Percentiles rank a stretch among this genome's conserved stretches.
These are phyloP conservation scores for Boletus insuetus DNA, from an alignment of 768 basidiomycete genomes.

Conservation along the genomic window DNA sequence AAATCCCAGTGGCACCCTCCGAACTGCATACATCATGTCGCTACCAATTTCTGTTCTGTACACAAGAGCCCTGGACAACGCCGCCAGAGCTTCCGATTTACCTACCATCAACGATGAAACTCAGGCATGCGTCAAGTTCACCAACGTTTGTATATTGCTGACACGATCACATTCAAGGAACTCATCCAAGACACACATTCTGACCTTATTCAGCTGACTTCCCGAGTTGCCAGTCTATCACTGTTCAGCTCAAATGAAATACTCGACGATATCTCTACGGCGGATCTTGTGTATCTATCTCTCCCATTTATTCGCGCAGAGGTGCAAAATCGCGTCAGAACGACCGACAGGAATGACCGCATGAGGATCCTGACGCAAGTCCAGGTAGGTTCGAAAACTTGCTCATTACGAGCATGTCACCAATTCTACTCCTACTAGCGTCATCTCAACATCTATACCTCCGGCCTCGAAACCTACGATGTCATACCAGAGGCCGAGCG, in stretches of 20 bases:
- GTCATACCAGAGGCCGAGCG: constrained; percentile 63
- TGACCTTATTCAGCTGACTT: constrained; percentile 53
- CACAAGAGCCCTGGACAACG: constrained; percentile 36
- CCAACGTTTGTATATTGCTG: constrained; percentile 1
- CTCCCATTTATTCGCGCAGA: constrained; percentile 70
- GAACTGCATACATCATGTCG: constrained; percentile 13
- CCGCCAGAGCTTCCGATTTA: constrained; percentile 37
- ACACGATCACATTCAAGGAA: constrained; percentile 41
- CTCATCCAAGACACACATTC: constrained; percentile 52
- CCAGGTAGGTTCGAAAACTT: constrained; percentile 46
- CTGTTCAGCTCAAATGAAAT: constrained; percentile 84
- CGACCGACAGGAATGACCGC: constrained; percentile 56
- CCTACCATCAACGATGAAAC: constrained; percentile 44
- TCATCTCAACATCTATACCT: constrained; percentile 46
- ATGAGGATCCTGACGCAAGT: constrained; percentile 51
- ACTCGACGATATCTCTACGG: constrained; percentile 77
- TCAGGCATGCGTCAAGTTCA: constrained; percentile 35
- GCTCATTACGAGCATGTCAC: background rate
- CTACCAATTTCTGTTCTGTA: constrained; percentile 40
- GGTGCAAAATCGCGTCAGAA: constrained; percentile 56
- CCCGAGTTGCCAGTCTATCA: constrained; percentile 56
- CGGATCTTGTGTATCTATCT: constrained; percentile 71
- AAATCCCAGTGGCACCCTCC: constrained; percentile 6
- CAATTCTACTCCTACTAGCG: constrained; percentile 36
- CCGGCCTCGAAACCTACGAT: constrained; percentile 59